Conservation (phyloP, 495 filamentous ascomycete genomes). For the Aspergillus cavernicola region DNA sequence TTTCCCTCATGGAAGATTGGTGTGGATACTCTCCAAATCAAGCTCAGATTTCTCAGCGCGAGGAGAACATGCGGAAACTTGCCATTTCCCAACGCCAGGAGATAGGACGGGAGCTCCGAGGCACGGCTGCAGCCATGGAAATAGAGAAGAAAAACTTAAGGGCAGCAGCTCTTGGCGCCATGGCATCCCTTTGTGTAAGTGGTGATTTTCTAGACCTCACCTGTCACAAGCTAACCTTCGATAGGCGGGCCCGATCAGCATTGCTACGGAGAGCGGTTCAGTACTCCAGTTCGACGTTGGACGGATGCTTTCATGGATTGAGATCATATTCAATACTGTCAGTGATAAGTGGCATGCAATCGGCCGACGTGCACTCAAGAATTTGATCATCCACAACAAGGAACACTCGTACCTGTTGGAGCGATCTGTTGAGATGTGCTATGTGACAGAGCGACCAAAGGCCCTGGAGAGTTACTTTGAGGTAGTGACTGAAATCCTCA, state of each 20-base stretch:
- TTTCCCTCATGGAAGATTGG: conserved; percentile 98
- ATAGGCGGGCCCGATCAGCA: conserved; percentile 78
- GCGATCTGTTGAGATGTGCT: conserved; percentile 84
- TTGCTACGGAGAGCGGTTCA: conserved; percentile 78
- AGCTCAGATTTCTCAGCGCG: conserved; percentile 70
- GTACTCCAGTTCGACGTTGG: conserved; percentile 86
- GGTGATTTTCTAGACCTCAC: background rate
- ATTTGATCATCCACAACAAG: conserved; percentile 85
- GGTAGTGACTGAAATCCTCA: conserved; percentile 81
- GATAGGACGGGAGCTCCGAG: conserved; percentile 61
- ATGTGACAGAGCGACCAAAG: conserved; percentile 63
- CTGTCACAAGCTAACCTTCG: conserved; percentile 1
- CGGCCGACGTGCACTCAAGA: conserved; percentile 83
- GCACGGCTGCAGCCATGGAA: conserved; percentile 82
- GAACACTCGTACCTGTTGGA: conserved; percentile 79
- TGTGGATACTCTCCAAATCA: conserved; percentile 96
- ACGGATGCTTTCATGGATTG: conserved; percentile 90
- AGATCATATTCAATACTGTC: conserved; percentile 83
- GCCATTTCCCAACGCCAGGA: conserved; percentile 65
- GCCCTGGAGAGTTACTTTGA: conserved; percentile 93
- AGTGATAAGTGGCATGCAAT: conserved; percentile 92
- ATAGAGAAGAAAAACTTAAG: conserved; percentile 92
- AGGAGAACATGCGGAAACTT: conserved; percentile 83
- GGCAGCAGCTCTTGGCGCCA: conserved; percentile 87
- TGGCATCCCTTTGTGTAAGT: conserved; percentile 86